Evolutionary conservation across 1,284 basidiomycete genomes (phyloP), one percentile per base, ranked within the genome.

Genomic region (Naganishia liquefaciens): DNA sequence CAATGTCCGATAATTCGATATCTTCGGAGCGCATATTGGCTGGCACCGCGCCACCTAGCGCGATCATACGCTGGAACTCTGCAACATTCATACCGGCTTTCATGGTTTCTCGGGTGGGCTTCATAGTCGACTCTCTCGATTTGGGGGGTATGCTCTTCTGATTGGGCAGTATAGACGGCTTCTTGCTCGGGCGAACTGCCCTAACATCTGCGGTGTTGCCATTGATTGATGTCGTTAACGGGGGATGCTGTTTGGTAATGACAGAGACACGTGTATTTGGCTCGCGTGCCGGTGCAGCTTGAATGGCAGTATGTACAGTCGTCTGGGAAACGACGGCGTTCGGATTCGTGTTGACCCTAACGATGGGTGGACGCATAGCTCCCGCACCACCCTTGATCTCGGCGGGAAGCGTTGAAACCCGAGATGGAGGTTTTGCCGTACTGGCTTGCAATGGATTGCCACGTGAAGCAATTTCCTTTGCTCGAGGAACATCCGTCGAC

Each of bases 1-100:
- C 88, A 72, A 95, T 92, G 64, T 96, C 93, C 0, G 93, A 93
- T 40, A 97, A 81, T 72, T 92, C 91, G 70, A 93, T 93, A 69
- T 84, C 87, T 80, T 95, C 92, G 71, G 75, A 85, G 75, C 75
- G 82, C 68, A 70, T 74, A 62, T 75, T 72, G 25, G 85, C 47
- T 84, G 84, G 62, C 75, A 70, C 65, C 74, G 77, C 43, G 68
- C 69, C 67, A 77, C 64, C 64, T 13, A 53, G 42, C 21, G 64
- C 64, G 25, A 65, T 53, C 42, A 54, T 47, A 3, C 51, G 46
- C 49, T 65, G 64, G 33, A 65, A 61, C 42, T 60, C 47, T 21
- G 50, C 57, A 2, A 62, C 50, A n/a, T 52, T 52, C 50, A 62
- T 62, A 30, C 60, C 60, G n/a, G 60, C 50, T 43, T 43, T 62